Base-by-base conservation (phyloP, 1,139 yeast species). In the Debaryomyces fabryi region DNA sequence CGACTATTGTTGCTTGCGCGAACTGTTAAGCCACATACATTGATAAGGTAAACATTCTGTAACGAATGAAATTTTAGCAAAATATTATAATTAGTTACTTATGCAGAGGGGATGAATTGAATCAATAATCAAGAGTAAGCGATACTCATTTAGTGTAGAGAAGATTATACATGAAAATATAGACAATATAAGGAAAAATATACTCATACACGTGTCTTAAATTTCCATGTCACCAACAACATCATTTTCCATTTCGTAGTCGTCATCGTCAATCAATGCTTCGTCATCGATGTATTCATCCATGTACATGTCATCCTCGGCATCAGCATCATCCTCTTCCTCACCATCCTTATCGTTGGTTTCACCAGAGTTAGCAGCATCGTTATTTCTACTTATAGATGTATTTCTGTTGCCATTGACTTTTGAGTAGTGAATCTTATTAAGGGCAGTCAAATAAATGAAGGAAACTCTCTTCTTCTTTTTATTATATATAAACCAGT, bases 401-500 rank as follows among this genome's bases (percentile, higher is more conserved):
- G 58, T 46, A 30, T 56, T 53, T 30, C 64, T 49, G 35, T 58
- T 62, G 27, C 60, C 57, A 52, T 71, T 70, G n/a, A 71, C 58
- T 55, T 58, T 62, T 2, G 73, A 66, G 52, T 69, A 71, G 56
- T 76, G 79, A 9, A 70, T 62, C 52, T 72, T 70, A 51, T 74
- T 75, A 46, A 76, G 69, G 1, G 79, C 81, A 4, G 72, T 72
- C 49, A 76, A 62, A 59, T 90, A 88, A 27, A 93, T 67, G 63
- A 88, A 93, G 1, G 96, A 90, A 3, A 93, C 98, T 54, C 98
- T 79, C 70, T 92, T 93, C 68, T 88, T 83, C 61, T 89, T 88
- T 67, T 89, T 91, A 69, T 90, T 93, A 69, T 88, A 91, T 46
- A 93, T 84, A 65, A 93, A 93, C 87, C 96, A 93, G 77, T 89